Base-by-base conservation (phyloP, 2,329 filamentous ascomycete species). In the Exophiala spinifera region DNA sequence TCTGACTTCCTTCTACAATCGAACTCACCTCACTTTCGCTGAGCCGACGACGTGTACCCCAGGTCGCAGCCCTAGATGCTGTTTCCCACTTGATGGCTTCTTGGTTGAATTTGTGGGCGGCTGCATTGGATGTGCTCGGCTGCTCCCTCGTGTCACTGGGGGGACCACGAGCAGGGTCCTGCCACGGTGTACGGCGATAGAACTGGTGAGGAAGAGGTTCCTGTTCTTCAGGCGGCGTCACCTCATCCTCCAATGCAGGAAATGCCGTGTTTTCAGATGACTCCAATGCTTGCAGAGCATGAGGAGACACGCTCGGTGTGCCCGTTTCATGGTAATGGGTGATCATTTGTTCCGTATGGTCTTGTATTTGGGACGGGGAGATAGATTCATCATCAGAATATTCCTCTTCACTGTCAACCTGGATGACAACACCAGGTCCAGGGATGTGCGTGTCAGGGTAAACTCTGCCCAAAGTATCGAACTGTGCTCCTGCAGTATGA, bases 41-140 rank as follows among this genome's bases (percentile, higher is more conserved):
- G 33, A 78, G 66, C 48, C 74, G 70, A 20, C 70, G 69, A 34
- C 63, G 43, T 23, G 79, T 81, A 19, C 79, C 79, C 65, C 80
- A 75, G 8, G 80, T 83, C 15, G 79, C 80, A 43, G 76, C 72
- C 44, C 79, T 73, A 13, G 80, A 83, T 42, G 76, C 72, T 7
- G 74, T 76, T 47, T 83, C 80, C 14, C 79, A 69, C 49, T 81
- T 78, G 42, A 72, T 74, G 3, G 76, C 76, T 46, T 75, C 73
- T 59, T 72, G 69, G 28, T 72, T 66, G 61, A 76, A 83, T 37
- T 74, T 72, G 67, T 75, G 71, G 65, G 82, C 82, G n/a, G 80
- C 80, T 37, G 75, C 76, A 61, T 74, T 79, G 0, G 80, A 79
- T 7, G 73, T 80, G 37, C 67, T 65, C n/a, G 79, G 79, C 56